Percentiles rank a stretch among this genome's conserved stretches.
Evolutionary conservation across 352 stramenopile species (phyloP).

Genomic region (Elongisporangium prolatum): DNA sequence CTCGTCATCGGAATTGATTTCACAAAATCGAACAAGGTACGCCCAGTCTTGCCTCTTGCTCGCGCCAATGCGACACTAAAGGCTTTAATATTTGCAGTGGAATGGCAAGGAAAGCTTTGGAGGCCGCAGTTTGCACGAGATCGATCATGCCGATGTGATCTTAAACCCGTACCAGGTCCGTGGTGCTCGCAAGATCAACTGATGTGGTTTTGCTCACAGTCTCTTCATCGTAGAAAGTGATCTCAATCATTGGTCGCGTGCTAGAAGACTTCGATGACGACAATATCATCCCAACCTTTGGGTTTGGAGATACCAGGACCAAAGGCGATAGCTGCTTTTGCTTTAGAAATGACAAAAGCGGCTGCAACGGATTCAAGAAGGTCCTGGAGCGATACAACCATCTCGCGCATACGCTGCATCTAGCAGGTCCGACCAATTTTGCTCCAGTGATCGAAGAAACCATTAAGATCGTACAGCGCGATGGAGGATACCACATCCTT

Average conservation of each 20-base stretch:
- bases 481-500: conserved; percentile 70
- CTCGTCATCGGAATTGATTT: conserved; percentile 40
- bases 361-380: conserved; percentile 53
- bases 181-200: no score
- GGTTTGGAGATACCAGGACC: conserved; percentile 59
- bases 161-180: conserved; percentile 60
- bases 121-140: conserved; percentile 61
- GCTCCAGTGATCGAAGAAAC: conserved; percentile 61
- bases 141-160: conserved; percentile 45
- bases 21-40: conserved; percentile 43
- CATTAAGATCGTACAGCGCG: conserved; percentile 33
- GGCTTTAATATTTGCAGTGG: conserved; percentile 23
- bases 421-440: conserved; percentile 66
- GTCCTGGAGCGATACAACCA: conserved; percentile 59
- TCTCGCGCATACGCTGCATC: conserved; percentile 44
- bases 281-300: conserved; percentile 67
- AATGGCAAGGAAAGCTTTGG: conserved; percentile 63
- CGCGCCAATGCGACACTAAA: neutral
- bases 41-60: neutral
- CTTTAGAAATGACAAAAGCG: conserved; percentile 23
- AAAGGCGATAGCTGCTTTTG: conserved; percentile 43
- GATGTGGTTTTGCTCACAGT: neutral
- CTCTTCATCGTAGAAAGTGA: conserved; percentile 49
- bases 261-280: conserved; percentile 78
- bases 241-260: conserved; percentile 55